Conservation (phyloP, 2,329 filamentous ascomycete genomes). For the Neodidymelliopsis sp. region DNA sequence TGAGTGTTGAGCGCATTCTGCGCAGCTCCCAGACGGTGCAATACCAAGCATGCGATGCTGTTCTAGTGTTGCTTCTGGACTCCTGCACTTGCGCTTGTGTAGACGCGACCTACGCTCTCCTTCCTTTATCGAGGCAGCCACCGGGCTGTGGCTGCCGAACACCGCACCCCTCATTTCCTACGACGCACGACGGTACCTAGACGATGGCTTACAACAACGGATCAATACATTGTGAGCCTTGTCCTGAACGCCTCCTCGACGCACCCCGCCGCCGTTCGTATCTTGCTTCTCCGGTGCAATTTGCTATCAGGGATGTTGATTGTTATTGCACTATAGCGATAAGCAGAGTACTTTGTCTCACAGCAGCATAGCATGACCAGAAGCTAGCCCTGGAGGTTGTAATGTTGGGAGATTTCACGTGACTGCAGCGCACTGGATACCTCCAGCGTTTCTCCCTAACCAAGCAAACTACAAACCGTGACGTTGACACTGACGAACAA, state of each 20-base stretch:
- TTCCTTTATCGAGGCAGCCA: constrained; percentile 20
- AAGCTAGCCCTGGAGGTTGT: not conserved
- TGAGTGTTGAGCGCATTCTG: constrained; percentile 10
- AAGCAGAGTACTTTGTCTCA: too few relatives aligned
- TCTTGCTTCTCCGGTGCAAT: not conserved
- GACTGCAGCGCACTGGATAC: not conserved
- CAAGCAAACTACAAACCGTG: not conserved
- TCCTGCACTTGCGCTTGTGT: constrained; percentile 18
- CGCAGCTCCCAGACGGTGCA: constrained; percentile 8
- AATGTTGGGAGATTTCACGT: not conserved
- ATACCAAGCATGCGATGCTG: constrained; percentile 10
- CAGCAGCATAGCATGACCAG: too few relatives aligned
- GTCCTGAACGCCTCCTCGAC: not conserved
- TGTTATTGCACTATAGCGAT: too few relatives aligned
- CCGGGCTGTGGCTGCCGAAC: constrained; percentile 15
- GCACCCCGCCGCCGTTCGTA: too few relatives aligned
- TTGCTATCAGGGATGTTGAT: too few relatives aligned
- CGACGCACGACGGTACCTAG: constrained; percentile 1
- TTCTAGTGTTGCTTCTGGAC: constrained; percentile 30
- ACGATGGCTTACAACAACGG: not conserved
- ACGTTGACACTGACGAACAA: not conserved
- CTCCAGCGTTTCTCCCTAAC: not conserved
- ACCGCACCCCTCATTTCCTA: not conserved
- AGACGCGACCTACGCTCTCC: constrained; percentile 16
- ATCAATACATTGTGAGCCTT: not conserved